A percentile compares a stretch with the other conserved stretches of the same genome.
These are phyloP conservation scores for Francoa sonchifolia DNA, from an alignment of 441 rosid genomes.

Conservation along the genomic window DNA sequence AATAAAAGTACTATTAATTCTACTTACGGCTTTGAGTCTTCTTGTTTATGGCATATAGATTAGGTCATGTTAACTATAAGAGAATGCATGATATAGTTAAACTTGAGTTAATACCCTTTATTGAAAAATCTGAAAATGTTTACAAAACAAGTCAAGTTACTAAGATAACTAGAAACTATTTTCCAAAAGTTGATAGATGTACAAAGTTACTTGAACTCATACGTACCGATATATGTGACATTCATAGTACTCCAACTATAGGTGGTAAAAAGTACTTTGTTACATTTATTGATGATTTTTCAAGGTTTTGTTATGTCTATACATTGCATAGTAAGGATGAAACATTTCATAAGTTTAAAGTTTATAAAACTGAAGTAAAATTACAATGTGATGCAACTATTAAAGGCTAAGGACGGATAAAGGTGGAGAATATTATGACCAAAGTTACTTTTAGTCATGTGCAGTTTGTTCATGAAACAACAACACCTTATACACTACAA, in stretches of 20 bases:
- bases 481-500: neutral
- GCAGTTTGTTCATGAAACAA: slow-evolving; percentile 1
- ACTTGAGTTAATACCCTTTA: neutral
- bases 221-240: neutral
- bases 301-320: slow-evolving; percentile 1
- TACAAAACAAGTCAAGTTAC: neutral
- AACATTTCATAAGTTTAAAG: neutral
- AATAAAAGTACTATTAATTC: neutral
- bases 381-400: neutral
- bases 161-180: neutral
- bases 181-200: neutral
- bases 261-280: slow-evolving; percentile 1
- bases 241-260: neutral
- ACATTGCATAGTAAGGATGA: slow-evolving; percentile 2
- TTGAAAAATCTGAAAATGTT: neutral
- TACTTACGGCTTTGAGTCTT: neutral
- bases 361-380: slow-evolving; percentile 4
- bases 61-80: neutral
- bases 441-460: neutral
- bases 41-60: neutral
- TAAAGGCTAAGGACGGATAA: neutral
- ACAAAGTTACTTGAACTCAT: neutral
- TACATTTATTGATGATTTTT: slow-evolving; percentile 2
- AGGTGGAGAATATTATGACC: slow-evolving; percentile 1
- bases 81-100: neutral